Evolutionary conservation across 192 early-diverging fungal genomes (phyloP).

Genomic region (Geranomyces michiganensis): DNA sequence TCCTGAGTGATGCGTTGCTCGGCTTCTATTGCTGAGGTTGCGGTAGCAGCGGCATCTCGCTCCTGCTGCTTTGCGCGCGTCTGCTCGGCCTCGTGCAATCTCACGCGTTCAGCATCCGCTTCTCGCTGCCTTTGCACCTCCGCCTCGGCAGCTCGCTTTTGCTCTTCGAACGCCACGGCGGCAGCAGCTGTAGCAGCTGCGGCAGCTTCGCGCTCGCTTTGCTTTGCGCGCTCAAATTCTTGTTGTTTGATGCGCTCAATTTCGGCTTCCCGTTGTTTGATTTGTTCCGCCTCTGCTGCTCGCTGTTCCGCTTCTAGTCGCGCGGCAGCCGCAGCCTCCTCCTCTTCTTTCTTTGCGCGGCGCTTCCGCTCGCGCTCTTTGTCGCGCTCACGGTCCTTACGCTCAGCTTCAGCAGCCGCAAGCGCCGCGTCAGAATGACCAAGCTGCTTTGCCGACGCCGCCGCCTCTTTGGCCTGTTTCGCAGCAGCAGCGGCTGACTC

Average conservation of each 20-base stretch:
- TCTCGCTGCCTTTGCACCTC: neutral
- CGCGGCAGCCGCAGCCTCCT: neutral
- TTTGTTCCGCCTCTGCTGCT: neutral
- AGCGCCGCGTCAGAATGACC: neutral
- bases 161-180: neutral
- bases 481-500: no score
- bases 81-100: neutral
- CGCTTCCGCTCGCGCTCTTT: constrained; percentile 9
- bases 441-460: neutral
- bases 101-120: constrained; percentile 9
- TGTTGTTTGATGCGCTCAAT: neutral
- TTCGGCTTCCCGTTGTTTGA: neutral
- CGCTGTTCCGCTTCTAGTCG: neutral
- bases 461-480: neutral
- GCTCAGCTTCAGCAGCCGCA: constrained; percentile 16
- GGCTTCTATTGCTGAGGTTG: neutral
- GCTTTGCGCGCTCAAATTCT: neutral
- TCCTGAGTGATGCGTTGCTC: no score
- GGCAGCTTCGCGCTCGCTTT: neutral
- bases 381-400: constrained; percentile 28
- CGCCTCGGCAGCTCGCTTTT: constrained; percentile 13
- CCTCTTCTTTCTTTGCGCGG: neutral
- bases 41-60: neutral
- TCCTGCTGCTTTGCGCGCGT: neutral
- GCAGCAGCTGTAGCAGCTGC: neutral